Evolutionary conservation across 2,329 filamentous ascomycete genomes (phyloP).

Genomic region (Blastomyces parvus): DNA sequence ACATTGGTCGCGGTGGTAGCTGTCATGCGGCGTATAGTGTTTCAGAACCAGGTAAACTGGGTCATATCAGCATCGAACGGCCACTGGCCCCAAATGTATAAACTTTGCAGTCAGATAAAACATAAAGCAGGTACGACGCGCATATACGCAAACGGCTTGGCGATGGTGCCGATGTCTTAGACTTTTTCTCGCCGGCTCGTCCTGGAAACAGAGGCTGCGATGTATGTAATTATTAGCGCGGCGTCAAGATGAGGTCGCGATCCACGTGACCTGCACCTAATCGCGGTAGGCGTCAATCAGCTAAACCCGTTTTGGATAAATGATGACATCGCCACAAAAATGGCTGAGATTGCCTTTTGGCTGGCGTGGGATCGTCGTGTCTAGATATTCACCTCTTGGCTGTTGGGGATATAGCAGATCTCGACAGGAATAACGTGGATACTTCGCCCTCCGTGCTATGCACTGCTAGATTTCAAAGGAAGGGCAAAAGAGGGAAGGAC

Average conservation of each 20-base stretch:
- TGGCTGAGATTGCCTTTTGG: not conserved
- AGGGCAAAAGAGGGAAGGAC: not conserved
- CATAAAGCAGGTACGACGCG: conserved; percentile 1
- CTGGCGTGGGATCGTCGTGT: not conserved
- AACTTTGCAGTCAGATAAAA: not conserved
- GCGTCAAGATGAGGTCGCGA: no score
- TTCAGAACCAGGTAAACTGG: not conserved
- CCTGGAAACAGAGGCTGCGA: not conserved
- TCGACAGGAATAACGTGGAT: not conserved
- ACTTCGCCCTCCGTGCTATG: not conserved
- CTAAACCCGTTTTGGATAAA: conserved; percentile 12
- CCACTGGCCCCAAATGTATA: not conserved
- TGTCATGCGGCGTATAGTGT: not conserved
- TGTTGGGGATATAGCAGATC: not conserved
- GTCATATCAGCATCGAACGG: not conserved
- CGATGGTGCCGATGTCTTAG: not conserved
- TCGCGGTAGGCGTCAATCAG: conserved; percentile 1
- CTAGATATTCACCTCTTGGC: no score
- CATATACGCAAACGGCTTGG: not conserved
- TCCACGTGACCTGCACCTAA: conserved; percentile 16
- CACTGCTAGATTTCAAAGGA: not conserved
- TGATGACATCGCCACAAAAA: conserved; percentile 8
- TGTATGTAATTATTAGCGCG: not conserved
- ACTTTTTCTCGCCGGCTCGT: not conserved
- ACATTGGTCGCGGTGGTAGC: not conserved